Evolutionary conservation across 495 filamentous ascomycete species (phyloP).

Genomic region (Tetracladium setigerum): DNA sequence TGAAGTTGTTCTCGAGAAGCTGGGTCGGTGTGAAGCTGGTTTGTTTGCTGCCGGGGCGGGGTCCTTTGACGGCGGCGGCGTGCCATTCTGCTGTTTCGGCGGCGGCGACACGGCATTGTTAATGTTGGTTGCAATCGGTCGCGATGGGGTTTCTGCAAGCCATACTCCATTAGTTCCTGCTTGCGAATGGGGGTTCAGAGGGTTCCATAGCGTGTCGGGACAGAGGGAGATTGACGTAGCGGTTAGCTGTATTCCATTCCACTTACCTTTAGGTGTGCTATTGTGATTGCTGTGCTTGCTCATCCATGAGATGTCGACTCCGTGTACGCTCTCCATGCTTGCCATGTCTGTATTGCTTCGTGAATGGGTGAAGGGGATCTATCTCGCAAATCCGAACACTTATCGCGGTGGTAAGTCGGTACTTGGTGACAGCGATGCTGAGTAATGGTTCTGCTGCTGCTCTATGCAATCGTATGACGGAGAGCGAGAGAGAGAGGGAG

Average conservation of each 20-base stretch:
- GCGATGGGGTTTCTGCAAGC: background rate
- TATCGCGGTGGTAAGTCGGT: too few relatives aligned
- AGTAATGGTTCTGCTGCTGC: too few relatives aligned
- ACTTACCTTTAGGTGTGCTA: constrained; percentile 19
- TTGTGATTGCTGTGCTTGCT: constrained; percentile 14
- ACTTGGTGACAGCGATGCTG: too few relatives aligned
- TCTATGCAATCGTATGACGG: too few relatives aligned
- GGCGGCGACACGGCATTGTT: background rate
- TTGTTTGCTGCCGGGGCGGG: constrained; percentile 11
- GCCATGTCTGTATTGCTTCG: too few relatives aligned
- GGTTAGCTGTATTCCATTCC: background rate
- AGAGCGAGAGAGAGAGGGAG: too few relatives aligned
- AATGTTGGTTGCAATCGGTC: background rate
- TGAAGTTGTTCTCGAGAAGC: constrained; percentile 22
- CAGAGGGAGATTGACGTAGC: background rate
- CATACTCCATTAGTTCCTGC: background rate
- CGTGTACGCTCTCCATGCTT: constrained; percentile 54
- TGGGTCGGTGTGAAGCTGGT: constrained; percentile 22
- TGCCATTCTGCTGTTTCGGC: too few relatives aligned
- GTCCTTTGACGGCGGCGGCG: background rate
- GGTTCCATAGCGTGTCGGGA: background rate
- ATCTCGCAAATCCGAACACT: too few relatives aligned
- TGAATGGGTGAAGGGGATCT: too few relatives aligned
- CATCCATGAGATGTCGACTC: constrained; percentile 64
- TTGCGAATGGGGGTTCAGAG: background rate